Evolutionary conservation across 306 rosid genomes (phyloP), one percentile per base, ranked within the genome.

Genomic region (Cicer cuneatum): DNA sequence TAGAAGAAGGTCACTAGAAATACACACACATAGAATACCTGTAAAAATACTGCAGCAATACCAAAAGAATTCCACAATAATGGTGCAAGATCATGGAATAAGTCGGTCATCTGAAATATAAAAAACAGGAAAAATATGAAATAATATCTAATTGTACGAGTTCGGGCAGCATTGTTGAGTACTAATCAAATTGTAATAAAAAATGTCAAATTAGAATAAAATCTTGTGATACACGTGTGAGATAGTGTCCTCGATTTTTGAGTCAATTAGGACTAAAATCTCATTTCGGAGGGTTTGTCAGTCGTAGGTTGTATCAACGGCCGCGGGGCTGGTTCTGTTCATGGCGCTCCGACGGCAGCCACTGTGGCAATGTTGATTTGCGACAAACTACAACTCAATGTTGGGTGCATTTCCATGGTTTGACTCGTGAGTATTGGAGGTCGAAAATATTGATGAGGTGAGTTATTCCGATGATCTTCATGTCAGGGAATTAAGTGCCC

Each of bases 41-140:
- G 96, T 41, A 93, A 70, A 42, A 93, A 81, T 21, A 87, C 86
- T 24, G 96, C 89, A 75, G 90, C 84, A 52, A 92, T 93, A 45
- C 98, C 96, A 72, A 90, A 86, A 35, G 97, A 89, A 81, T 88
- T 84, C 98, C 93, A 93, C 81, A 93, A 72, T 60, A 93, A 76
- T 7, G 89, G 96, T 66, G 90, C 96, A 69, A 90, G 87, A 62
- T 90, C 92, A 69, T 78, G 87, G 83, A 85, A 91, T 54, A 83
- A 72, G 39, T 93, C 97, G 70, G 90, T 86, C 86, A 84, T 89
- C 97, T 89, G 75, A 62, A 83, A 78, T 37, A 59, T 71, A 12
- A 13, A 24, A 29, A 33, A 29, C 24, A 10, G 3, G 6, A 41
- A 75, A 65, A 40, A 46, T 43, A 33, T 1, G 62, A 69, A 78